These are phyloP conservation scores for Fusarium devonianum DNA, from an alignment of 2,329 filamentous ascomycete genomes.

Conservation along the genomic window DNA sequence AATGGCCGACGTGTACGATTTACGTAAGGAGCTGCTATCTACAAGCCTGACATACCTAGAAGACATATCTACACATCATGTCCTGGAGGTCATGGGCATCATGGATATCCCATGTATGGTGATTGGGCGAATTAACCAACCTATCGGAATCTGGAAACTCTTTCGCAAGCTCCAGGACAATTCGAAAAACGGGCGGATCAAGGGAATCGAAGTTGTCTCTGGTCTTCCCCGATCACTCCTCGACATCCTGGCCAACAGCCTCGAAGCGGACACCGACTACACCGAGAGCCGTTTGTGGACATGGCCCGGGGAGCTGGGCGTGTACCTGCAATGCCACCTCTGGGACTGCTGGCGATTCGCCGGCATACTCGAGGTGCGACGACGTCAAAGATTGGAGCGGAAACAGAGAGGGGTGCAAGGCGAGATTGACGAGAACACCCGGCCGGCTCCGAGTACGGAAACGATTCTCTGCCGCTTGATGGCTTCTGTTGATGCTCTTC, in stretches of 20 bases:
- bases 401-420: conserved; percentile 4
- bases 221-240: conserved; percentile 32
- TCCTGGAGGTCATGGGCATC: conserved; percentile 33
- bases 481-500: conserved; percentile 34
- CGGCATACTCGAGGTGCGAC: conserved; percentile 32
- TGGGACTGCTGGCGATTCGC: conserved; percentile 38
- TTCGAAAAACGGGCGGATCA: conserved; percentile 8
- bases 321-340: conserved; percentile 31
- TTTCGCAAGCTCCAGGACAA: conserved; percentile 30
- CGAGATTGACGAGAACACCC: neutral
- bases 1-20: conserved; percentile 32
- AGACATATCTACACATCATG: conserved; percentile 23
- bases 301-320: conserved; percentile 34
- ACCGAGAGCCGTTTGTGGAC: conserved; percentile 31
- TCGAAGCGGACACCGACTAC: conserved; percentile 32
- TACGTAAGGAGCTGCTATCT: conserved; percentile 18
- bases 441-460: conserved; percentile 16
- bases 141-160: conserved; percentile 36
- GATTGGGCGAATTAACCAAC: conserved; percentile 20
- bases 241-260: conserved; percentile 29
- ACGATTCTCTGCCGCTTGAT: conserved; percentile 34
- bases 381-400: conserved; percentile 24
- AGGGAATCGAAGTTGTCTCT: conserved; percentile 29
- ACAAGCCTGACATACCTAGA: conserved; percentile 18
- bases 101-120: conserved; percentile 36